Base-by-base conservation (phyloP, 2,329 filamentous ascomycete species). In the Leptosphaerulina australis region DNA sequence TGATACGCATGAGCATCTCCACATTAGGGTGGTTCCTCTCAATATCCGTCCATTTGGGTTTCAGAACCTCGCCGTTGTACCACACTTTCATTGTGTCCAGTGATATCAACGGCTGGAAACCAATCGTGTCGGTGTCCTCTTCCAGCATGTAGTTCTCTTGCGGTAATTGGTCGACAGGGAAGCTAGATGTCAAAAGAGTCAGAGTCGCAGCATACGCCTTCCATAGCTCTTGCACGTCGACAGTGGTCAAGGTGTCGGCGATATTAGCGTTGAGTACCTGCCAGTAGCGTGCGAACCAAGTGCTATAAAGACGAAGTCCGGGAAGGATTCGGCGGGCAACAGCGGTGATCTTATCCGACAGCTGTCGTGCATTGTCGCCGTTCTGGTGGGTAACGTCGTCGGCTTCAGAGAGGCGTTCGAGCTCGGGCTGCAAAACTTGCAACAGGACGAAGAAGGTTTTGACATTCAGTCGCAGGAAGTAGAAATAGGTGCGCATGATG, bases 381-480 rank as follows among this genome's bases (percentile, higher is more conserved):
- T 69, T 73, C 48, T 71, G 73, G 44, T 70, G 69, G 31, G 74
- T 77, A 24, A 81, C 78, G 47, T 82, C 77, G 39, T 71, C 62
- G 20, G 66, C 67, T 28, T 72, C 71, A 36, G 68, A 84, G 18
- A 79, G 74, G n/a, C 77, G 79, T 46, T 85, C 81, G 3, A 96
- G 78, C 60, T 91, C 87, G n/a, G 83, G 80, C 56, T 87, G 79
- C 26, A 96, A 77, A 21, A 87, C 77, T 43, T 87, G 85, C 35
- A 92, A 81, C 24, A 96, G 78, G 0, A 83, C 82, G 47, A 86
- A 83, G 62, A 95, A 87, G 8, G 88, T 90, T 41, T 87, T 87
- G 37, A 91, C 78, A 64, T 96, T 96, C 54, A 96, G 83, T 18
- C 86, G 82, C 34, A 95, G 78, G 51, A 89, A 85, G 63, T 87